Base-by-base conservation (phyloP, 2,329 filamentous ascomycete species). In the Harringtonia aguacate region DNA sequence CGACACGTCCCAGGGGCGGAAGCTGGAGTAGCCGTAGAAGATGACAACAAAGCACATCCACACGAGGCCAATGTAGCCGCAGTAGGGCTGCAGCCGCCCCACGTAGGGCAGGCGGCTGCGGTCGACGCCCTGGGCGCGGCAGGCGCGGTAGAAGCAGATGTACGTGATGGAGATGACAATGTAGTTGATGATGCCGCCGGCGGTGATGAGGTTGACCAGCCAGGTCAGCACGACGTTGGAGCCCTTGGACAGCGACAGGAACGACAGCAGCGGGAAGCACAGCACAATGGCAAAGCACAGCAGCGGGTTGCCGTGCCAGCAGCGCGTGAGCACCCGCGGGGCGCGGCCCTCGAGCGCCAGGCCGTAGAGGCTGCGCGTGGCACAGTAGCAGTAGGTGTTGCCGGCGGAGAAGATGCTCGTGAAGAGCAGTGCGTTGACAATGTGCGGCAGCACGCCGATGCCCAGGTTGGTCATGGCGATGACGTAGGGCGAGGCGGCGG, bases 351-450 rank as follows among this genome's bases (percentile, higher is more conserved):
- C 75, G 10, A 77, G 66, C 0, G 77, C 76, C 43, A 81, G 61
- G 4, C 72, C 73, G 48, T 76, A 75, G 6, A 80, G 62, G 31
- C 76, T 73, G 37, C 77, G 69, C 1, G 75, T 77, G 27, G 75
- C 77, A 1, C 73, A 64, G 33, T 69, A 64, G 33, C 87, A 64
- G 55, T 72, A 75, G 50, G 81, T 77, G 51, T 86, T 87, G 1
- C 74, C 79, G 0, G 81, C 72, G 0, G 81, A 86, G 62, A 77
- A 80, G 0, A 80, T 81, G 0, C 80, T 83, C 0, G 79, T 84
- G 49, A 88, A 69, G 51, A 89, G 79, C 20, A 87, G 69, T 28
- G 82, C 83, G 57, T 89, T 89, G 61, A 89, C 79, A 44, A 89
- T 74, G 10, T 76, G 77, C 0, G 82, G 80, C 6, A 88, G 72